A percentile compares a stretch with the other conserved stretches of the same genome.
phyloP scores from a whole-genome alignment of 495 filamentous ascomycete species.

The Neurospora tetrasperma region DNA sequence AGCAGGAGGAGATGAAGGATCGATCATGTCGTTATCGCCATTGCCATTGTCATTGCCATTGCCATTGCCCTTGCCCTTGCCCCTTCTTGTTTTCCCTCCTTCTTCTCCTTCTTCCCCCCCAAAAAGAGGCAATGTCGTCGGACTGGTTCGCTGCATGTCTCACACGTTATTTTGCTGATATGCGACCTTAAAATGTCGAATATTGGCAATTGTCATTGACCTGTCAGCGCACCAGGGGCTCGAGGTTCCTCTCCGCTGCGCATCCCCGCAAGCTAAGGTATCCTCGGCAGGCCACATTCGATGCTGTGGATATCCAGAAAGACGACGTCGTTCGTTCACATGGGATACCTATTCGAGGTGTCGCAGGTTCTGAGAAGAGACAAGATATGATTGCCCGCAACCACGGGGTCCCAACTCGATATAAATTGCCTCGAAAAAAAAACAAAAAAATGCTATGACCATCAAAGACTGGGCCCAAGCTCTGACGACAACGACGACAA shows the following conservation, averaged over 20 bases:
- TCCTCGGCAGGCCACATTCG: not conserved
- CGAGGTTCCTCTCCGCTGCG: not conserved
- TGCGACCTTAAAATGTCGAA: not conserved
- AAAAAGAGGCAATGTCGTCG: conserved; percentile 31
- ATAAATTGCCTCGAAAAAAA: not conserved
- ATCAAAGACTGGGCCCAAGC: not conserved
- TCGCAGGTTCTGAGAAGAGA: not conserved
- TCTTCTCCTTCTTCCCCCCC: conserved; percentile 15
- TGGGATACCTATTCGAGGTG: not conserved
- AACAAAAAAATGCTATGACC: not conserved
- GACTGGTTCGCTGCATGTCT: conserved; percentile 35
- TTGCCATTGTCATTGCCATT: conserved; percentile 10
- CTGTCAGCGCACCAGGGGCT: not conserved
- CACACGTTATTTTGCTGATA: not conserved
- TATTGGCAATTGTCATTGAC: not conserved
- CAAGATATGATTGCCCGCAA: not conserved
- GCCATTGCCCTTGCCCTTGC: conserved; percentile 14
- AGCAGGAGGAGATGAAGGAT: conserved; percentile 1
- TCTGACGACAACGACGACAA: not conserved
- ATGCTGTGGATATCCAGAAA: not conserved
- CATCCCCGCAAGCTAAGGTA: not conserved
- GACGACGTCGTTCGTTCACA: not conserved
- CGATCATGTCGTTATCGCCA: not conserved
- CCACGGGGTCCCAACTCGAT: not conserved
- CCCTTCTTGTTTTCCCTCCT: conserved; percentile 7